Conservation (phyloP, 495 filamentous ascomycete genomes). For the Penicillium lividum region DNA sequence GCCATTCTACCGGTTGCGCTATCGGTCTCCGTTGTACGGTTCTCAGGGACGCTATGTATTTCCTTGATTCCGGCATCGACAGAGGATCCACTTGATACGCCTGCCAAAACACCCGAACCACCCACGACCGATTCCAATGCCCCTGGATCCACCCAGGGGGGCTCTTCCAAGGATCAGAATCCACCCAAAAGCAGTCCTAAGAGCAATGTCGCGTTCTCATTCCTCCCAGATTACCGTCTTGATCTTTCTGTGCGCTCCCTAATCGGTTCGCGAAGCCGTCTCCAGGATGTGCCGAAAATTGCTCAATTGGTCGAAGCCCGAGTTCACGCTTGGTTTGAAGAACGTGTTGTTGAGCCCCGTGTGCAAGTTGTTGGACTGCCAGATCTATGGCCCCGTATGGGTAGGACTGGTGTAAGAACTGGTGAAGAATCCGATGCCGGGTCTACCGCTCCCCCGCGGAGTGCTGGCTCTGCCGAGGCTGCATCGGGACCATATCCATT, state of each 20-base stretch:
- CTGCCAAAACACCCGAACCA: conserved; percentile 34
- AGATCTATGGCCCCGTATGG: conserved; percentile 87
- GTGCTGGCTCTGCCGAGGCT: conserved; percentile 34
- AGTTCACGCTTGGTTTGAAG: conserved; percentile 95
- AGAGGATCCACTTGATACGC: conserved; percentile 34
- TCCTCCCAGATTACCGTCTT: conserved; percentile 92
- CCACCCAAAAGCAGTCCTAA: conserved; percentile 49
- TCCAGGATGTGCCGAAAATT: conserved; percentile 97
- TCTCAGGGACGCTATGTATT: conserved; percentile 90
- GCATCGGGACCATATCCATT: conserved; percentile 24
- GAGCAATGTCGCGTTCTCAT: conserved; percentile 90
- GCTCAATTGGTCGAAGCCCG: conserved; percentile 90
- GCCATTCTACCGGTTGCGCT: conserved; percentile 93
- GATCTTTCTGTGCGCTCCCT: conserved; percentile 89
- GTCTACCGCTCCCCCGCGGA: conserved; percentile 40
- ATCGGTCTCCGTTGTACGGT: conserved; percentile 86
- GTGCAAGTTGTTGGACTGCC: conserved; percentile 95
- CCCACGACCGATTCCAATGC: conserved; percentile 18
- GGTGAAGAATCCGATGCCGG: conserved; percentile 48
- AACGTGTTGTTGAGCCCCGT: conserved; percentile 89
- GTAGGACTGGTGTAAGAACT: conserved; percentile 45
- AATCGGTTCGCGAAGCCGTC: conserved; percentile 82
- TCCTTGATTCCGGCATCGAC: conserved; percentile 74
- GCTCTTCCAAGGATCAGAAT: conserved; percentile 16
- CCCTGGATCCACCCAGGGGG: conserved; percentile 18